phyloP scores from a whole-genome alignment of 179 eudicot genomes.

The Spergularia azorica region DNA sequence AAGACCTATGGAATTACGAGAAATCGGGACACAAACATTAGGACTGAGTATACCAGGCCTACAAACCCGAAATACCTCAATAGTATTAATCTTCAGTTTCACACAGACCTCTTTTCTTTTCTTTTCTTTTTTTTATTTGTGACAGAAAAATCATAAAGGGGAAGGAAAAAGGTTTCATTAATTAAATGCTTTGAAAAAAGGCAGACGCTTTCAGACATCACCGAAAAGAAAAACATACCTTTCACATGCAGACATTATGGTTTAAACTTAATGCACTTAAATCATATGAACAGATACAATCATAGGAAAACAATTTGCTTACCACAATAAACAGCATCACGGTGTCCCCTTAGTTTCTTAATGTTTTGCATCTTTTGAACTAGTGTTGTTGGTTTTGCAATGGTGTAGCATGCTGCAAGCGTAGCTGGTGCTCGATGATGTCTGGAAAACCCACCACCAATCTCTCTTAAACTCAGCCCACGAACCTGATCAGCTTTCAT shows the following conservation, averaged over 20 bases:
- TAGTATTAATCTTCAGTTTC: too few relatives aligned
- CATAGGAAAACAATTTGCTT: constrained; percentile 20
- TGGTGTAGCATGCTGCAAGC: constrained; percentile 86
- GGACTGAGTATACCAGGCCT: too few relatives aligned
- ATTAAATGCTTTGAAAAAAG: not conserved
- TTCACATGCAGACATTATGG: not conserved
- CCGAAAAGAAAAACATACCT: not conserved
- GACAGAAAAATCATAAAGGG: not conserved
- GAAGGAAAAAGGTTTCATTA: not conserved
- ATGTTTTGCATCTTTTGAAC: constrained; percentile 90
- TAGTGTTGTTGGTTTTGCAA: constrained; percentile 91
- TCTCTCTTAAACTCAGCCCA: constrained; percentile 83
- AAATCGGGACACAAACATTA: too few relatives aligned
- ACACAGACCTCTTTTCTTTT: too few relatives aligned
- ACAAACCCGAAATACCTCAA: too few relatives aligned
- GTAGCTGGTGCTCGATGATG: constrained; percentile 91
- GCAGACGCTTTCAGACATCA: not conserved
- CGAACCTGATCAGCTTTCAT: constrained; percentile 82
- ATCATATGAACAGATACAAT: constrained; percentile 3
- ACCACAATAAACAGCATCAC: constrained; percentile 97
- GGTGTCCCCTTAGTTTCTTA: constrained; percentile 79
- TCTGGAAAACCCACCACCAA: constrained; percentile 91
- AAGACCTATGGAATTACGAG: too few relatives aligned
- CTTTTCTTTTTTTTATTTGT: not conserved
- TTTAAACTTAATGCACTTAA: not conserved